Evolutionary conservation across 2,329 filamentous ascomycete species (phyloP), one percentile per base, ranked within the genome.

Genomic region (Pyrenophora tritici-repentis): DNA sequence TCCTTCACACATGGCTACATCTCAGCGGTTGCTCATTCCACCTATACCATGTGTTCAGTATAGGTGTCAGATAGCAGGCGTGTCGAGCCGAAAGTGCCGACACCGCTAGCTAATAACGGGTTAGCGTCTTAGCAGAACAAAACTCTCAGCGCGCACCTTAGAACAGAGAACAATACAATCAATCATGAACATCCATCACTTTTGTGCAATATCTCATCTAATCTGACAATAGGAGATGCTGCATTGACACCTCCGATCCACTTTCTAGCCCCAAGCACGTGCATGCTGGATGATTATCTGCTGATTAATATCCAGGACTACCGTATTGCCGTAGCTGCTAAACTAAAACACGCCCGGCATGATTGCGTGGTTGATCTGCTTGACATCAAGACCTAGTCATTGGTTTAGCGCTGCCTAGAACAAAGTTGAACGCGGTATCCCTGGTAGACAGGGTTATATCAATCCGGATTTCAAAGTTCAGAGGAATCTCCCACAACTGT

Each of bases 331-430:
- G 26, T 40, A 36, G n/a, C 16, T 26, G 37, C 10, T 37, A 16
- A 14, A 16, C 36, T 14, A 40, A 24, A 29, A 31, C 17, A n/a
- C 22, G 13, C 17, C 33, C 16, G 16, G 37, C 37, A 29, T 10
- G 20, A 13, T 16, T 29, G 38, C 17, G 31, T 26, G 13, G 45
- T 18, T 22, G 22, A 48, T 48, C 32, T 16, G 20, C 22, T 22
- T 33, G 10, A 22, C n/a, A 26, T 38, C 18, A 22, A 29, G 17
- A 14, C 10, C 4, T n/a, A 43, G 9, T 18, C 14, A 38, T 31
- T 54, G 47, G 20, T 16, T 24, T 22, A 48, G 54, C 47, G 41
- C 39, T 50, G 47, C 46, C 44, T 35, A 29, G 39, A 42, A 33
- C 18, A 36, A 50, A 16, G 29, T 31, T 41, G 42, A 33, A n/a